These are phyloP conservation scores for Calamus simplicifolius DNA, from an alignment of 176 grass and related monocot genomes.

Conservation along the genomic window DNA sequence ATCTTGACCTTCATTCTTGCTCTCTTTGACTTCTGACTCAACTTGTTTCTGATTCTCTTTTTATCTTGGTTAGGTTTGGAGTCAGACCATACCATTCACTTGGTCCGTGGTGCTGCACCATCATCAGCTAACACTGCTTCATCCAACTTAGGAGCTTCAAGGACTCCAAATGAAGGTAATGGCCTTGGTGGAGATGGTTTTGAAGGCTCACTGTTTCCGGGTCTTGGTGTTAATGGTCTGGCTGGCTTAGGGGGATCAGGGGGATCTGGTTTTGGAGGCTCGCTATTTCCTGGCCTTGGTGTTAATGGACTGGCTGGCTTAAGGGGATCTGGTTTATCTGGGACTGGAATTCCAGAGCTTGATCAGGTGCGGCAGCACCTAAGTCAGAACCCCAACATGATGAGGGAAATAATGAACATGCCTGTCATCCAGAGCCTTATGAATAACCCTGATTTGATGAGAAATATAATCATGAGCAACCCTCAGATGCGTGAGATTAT, in stretches of 20 bases:
- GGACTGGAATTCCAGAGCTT: conserved; percentile 60
- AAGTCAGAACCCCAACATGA: conserved; percentile 93
- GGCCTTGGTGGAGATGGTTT: conserved; percentile 21
- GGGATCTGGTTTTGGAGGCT: conserved; percentile 32
- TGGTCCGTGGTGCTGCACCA: conserved; percentile 70
- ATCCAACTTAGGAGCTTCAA: conserved; percentile 32
- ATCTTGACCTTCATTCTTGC: too few relatives aligned
- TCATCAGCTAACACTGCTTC: conserved; percentile 3
- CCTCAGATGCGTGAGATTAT: conserved; percentile 94
- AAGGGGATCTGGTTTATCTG: conserved; percentile 34
- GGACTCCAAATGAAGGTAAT: conserved; percentile 18
- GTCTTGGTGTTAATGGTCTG: conserved; percentile 45
- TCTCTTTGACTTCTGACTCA: too few relatives aligned
- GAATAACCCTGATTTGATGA: conserved; percentile 94
- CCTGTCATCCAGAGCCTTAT: conserved; percentile 87
- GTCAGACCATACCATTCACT: conserved; percentile 90
- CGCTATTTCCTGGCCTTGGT: conserved; percentile 51
- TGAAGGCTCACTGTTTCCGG: conserved; percentile 46
- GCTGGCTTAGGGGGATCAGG: conserved; percentile 29
- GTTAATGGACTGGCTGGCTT: conserved; percentile 36
- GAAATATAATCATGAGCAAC: conserved; percentile 95
- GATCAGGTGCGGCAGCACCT: conserved; percentile 89
- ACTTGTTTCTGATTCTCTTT: neutral
- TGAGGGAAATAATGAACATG: conserved; percentile 98
- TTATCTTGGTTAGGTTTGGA: conserved; percentile 58